phyloP scores from a whole-genome alignment of 306 rosid species.

The Oxytropis ochrocephala region DNA sequence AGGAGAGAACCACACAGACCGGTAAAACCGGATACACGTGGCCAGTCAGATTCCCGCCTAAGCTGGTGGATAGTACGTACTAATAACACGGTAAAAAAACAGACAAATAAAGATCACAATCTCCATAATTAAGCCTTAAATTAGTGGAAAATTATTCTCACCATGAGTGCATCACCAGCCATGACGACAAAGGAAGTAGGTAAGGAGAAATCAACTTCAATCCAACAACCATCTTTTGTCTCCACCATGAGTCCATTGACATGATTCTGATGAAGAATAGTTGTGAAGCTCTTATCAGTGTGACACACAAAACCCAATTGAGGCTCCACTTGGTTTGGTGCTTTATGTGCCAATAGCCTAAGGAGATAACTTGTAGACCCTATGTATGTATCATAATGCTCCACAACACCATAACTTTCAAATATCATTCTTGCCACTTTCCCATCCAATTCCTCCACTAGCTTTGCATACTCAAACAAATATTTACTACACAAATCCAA shows the following conservation, averaged over 20 bases:
- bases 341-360: conserved; percentile 43
- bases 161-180: conserved; percentile 78
- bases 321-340: conserved; percentile 31
- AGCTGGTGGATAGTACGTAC: too few relatives aligned
- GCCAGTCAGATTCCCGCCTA: too few relatives aligned
- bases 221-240: conserved; percentile 56
- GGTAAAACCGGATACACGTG: too few relatives aligned
- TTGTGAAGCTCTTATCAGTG: conserved; percentile 84
- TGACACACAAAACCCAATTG: conserved; percentile 53
- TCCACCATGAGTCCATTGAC: conserved; percentile 58
- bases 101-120: background rate
- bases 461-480: conserved; percentile 43
- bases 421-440: conserved; percentile 67
- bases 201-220: conserved; percentile 53
- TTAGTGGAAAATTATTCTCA: background rate
- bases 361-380: conserved; percentile 51
- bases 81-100: too few relatives aligned
- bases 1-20: too few relatives aligned
- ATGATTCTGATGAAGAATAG: conserved; percentile 65
- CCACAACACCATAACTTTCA: conserved; percentile 51
- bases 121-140: background rate
- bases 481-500: conserved; percentile 28
- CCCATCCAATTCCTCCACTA: conserved; percentile 46
- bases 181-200: conserved; percentile 52
- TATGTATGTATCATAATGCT: conserved; percentile 29